Evolutionary conservation across 768 basidiomycete species (phyloP), one percentile per base, ranked within the genome.

Genomic region (Coprinopsis cinerea): DNA sequence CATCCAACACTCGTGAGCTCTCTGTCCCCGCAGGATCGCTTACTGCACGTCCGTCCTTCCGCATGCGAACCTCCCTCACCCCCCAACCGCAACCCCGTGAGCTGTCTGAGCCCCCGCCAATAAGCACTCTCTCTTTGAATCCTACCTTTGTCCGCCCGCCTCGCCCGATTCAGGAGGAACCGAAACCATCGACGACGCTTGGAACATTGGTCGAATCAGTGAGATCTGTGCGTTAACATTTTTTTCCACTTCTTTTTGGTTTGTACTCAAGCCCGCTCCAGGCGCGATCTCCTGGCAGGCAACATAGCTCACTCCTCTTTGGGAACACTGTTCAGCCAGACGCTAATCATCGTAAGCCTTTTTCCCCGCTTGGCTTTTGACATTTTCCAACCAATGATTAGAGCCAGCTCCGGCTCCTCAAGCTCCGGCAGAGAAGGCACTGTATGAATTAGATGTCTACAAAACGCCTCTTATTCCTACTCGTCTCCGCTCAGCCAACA

Each of bases 381-480:
- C 22, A 18, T 34, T 40, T 36, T n/a, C 47, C 47, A 23, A 37
- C 34, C 32, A 15, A 9, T 53, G 44, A 43, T 51, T 35, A 27
- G 39, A 32, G 5, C 44, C 27, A 17, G 37, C 27, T 25, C 49
- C 27, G 3, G 36, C 36, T 17, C 44, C 70, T 14, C 62, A 68
- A 55, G 79, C 73, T 37, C 71, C 80, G 15, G 81, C 85, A 17
- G 83, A 88, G 65, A 74, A 75, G 51, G 82, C 82, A 14, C 70
- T 90, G 4, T 81, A 83, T 36, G 82, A 85, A 56, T 68, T 88
- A 39, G 86, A 89, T 54, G 73, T 85, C 25, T 90, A 88, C 70
- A 85, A 83, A 66, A 90, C 85, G 1, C 88, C 88, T 4, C 74
- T 90, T 39, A 57, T 88, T 14, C 85, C 88, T 10, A 81, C 83